These are phyloP conservation scores for Ilex aquifolium DNA, from an alignment of 257 asterid species.

Conservation along the genomic window DNA sequence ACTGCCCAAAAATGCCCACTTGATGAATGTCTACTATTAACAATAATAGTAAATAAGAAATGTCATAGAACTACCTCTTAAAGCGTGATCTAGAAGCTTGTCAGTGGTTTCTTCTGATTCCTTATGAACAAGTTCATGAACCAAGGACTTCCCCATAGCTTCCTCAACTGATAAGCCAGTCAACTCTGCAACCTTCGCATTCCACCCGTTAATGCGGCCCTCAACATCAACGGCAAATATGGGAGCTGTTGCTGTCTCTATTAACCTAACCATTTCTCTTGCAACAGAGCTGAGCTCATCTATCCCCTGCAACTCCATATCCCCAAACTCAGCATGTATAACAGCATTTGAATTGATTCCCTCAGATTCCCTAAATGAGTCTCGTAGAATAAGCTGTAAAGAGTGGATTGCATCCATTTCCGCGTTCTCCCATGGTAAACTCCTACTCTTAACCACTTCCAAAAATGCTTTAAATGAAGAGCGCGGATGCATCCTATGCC, in stretches of 20 bases:
- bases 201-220: constrained; percentile 60
- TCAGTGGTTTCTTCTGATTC: constrained; percentile 57
- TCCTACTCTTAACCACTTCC: constrained; percentile 83
- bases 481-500: constrained; percentile 86
- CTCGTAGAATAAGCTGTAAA: constrained; percentile 75
- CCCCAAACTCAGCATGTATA: constrained; percentile 33
- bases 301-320: constrained; percentile 43
- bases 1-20: too few relatives aligned
- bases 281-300: constrained; percentile 62
- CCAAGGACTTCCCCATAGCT: constrained; percentile 61
- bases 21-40: background rate
- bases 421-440: constrained; percentile 89
- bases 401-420: constrained; percentile 94
- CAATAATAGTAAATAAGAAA: constrained; percentile 3
- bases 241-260: constrained; percentile 73
- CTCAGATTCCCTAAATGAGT: constrained; percentile 53
- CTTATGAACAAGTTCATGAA: constrained; percentile 51
- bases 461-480: constrained; percentile 85
- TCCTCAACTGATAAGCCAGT: constrained; percentile 48
- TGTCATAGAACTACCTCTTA: constrained; percentile 44
- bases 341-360: constrained; percentile 48
- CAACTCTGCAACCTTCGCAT: constrained; percentile 54
- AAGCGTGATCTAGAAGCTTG: constrained; percentile 55
- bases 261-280: constrained; percentile 62
- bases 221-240: constrained; percentile 54